Conservation (phyloP, 805 yeast species). For the Ogataea pilisensis region DNA sequence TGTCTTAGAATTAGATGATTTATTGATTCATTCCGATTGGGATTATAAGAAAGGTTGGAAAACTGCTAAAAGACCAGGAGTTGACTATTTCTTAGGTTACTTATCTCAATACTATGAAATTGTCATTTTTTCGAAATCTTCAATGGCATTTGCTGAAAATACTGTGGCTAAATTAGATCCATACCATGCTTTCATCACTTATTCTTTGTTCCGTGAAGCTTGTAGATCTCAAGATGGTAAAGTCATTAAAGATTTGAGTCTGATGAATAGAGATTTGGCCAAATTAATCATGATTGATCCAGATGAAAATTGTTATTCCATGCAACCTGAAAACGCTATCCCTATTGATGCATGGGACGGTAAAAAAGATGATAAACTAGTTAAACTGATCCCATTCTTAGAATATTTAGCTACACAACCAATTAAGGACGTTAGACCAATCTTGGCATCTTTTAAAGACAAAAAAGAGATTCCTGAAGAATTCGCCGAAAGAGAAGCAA, state of each 20-base stretch:
- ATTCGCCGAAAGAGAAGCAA: constrained; percentile 71
- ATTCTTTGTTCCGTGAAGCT: constrained; percentile 86
- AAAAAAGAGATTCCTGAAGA: constrained; percentile 69
- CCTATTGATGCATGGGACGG: constrained; percentile 87
- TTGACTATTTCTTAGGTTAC: constrained; percentile 93
- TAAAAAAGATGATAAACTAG: constrained; percentile 69
- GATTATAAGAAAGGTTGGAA: constrained; percentile 91
- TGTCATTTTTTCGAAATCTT: constrained; percentile 82
- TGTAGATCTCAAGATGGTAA: constrained; percentile 87
- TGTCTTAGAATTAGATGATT: constrained; percentile 84
- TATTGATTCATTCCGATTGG: constrained; percentile 91
- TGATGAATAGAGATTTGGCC: constrained; percentile 84
- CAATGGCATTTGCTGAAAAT: constrained; percentile 79
- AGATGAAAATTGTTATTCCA: constrained; percentile 60
- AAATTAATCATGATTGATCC: constrained; percentile 81
- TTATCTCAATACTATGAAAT: constrained; percentile 94
- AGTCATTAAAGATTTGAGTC: constrained; percentile 81
- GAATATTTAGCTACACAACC: constrained; percentile 89
- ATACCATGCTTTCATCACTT: constrained; percentile 80
- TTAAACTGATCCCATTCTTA: constrained; percentile 83
- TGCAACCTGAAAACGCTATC: constrained; percentile 95
- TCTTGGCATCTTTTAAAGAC: constrained; percentile 67
- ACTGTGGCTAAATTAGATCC: constrained; percentile 91
- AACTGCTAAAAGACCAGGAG: constrained; percentile 98
- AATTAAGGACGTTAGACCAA: constrained; percentile 85